Conservation (phyloP, 2,329 filamentous ascomycete species). For the Apiospora pterosperma region DNA sequence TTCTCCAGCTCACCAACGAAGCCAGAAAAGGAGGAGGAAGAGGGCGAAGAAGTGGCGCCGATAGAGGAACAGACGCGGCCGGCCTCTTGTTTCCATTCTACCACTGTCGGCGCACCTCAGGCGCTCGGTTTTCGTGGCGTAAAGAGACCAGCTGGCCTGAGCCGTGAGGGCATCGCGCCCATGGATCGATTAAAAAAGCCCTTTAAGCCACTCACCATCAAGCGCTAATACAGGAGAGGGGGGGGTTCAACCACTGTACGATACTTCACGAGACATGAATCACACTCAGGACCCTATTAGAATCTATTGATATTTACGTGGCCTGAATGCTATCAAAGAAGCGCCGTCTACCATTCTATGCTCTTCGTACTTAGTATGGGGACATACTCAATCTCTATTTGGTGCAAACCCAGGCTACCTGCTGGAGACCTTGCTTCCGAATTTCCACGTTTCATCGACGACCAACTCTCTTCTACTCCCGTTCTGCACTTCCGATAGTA, state of each 20-base stretch:
- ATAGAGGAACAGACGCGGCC: slow-evolving; percentile 33
- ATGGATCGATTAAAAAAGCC: slow-evolving; percentile 51
- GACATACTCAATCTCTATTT: slow-evolving; percentile 2
- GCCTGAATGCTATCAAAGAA: not conserved
- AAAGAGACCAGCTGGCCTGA: slow-evolving; percentile 41
- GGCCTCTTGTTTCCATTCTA: slow-evolving; percentile 47
- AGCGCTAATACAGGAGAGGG: slow-evolving; percentile 24
- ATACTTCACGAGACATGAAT: not conserved
- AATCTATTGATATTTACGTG: not conserved
- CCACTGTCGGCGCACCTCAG: slow-evolving; percentile 41
- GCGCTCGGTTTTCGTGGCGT: slow-evolving; percentile 28
- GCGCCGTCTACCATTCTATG: not conserved
- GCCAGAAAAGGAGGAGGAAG: slow-evolving; percentile 15
- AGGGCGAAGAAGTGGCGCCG: slow-evolving; percentile 24
- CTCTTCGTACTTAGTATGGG: not conserved
- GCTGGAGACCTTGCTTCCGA: slow-evolving; percentile 54
- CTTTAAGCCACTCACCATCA: slow-evolving; percentile 55
- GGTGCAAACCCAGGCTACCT: slow-evolving; percentile 9
- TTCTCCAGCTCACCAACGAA: slow-evolving; percentile 55
- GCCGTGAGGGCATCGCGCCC: slow-evolving; percentile 40
- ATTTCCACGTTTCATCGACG: slow-evolving; percentile 80
- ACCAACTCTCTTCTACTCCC: slow-evolving; percentile 49
- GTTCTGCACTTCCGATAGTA: slow-evolving; percentile 55
- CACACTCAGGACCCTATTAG: not conserved
- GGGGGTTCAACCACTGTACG: not conserved